A percentile compares a stretch with the other conserved stretches of the same genome.
Conservation (phyloP, 352 stramenopile species). For the Elongisporangium prolatum region DNA sequence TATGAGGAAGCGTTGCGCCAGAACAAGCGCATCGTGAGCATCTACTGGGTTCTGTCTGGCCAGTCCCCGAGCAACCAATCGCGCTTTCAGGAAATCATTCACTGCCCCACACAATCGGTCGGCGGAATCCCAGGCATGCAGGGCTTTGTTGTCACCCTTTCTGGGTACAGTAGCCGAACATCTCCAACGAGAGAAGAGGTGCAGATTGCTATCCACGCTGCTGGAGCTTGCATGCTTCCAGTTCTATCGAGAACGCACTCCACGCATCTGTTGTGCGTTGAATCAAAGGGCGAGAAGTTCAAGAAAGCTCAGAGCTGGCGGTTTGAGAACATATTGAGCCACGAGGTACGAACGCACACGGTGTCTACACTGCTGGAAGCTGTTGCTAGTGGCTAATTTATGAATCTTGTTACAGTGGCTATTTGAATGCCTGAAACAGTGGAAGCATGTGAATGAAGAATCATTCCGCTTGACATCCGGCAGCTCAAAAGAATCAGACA, state of each 20-base stretch:
- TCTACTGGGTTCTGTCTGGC: constrained; percentile 76
- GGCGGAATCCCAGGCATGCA: constrained; percentile 76
- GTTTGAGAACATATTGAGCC: constrained; percentile 74
- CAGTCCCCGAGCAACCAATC: constrained; percentile 26
- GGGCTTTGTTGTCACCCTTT: constrained; percentile 77
- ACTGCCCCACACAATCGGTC: constrained; percentile 55
- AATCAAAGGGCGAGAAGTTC: constrained; percentile 79
- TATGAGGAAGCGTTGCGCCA: constrained; percentile 72
- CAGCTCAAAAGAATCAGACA: constrained; percentile 9
- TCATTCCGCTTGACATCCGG: constrained; percentile 33
- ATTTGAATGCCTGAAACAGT: constrained; percentile 60
- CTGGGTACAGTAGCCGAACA: constrained; percentile 74
- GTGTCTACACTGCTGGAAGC: not conserved
- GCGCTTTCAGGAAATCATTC: constrained; percentile 41
- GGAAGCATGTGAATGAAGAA: constrained; percentile 57
- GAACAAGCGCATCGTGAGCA: constrained; percentile 68
- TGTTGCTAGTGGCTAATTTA: not conserved
- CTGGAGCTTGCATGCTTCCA: constrained; percentile 78
- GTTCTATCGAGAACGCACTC: constrained; percentile 80
- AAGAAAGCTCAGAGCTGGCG: constrained; percentile 81
- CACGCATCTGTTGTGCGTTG: constrained; percentile 76
- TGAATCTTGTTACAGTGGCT: constrained; percentile 52
- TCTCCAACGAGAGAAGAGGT: constrained; percentile 74
- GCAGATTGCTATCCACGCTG: constrained; percentile 78
- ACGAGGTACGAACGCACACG: constrained; percentile 43